Percentiles rank a stretch among this genome's conserved stretches.
Evolutionary conservation across 768 basidiomycete species (phyloP).

Genomic region (Kockovaella imperatae): DNA sequence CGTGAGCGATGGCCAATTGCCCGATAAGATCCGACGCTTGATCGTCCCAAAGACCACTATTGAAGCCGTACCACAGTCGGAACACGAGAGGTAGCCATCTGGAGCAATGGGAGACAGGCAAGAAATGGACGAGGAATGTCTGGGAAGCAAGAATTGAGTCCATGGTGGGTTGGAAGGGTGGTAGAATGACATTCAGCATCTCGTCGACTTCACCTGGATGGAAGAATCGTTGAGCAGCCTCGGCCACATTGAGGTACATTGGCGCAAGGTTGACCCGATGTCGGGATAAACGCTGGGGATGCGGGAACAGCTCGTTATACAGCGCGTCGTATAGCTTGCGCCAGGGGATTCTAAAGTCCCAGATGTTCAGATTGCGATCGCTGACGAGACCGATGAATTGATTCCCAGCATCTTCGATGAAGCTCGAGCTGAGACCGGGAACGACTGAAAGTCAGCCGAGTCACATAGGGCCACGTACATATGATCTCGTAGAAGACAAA

Average conservation of each 20-base stretch:
- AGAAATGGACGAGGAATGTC: conserved; percentile 75
- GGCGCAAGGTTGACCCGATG: conserved; percentile 44
- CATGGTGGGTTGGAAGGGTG: conserved; percentile 49
- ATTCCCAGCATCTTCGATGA: conserved; percentile 66
- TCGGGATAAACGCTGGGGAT: conserved; percentile 45
- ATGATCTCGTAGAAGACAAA: conserved; percentile 68
- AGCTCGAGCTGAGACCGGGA: conserved; percentile 18
- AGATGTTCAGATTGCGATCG: conserved; percentile 31
- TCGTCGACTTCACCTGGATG: conserved; percentile 77
- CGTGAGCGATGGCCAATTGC: conserved; percentile 68
- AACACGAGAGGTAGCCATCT: conserved; percentile 68
- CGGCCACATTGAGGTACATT: conserved; percentile 45
- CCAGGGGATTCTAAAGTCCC: conserved; percentile 42
- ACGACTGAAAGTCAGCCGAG: conserved; percentile 19
- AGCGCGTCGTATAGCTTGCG: conserved; percentile 36
- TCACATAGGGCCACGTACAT: conserved; percentile 16
- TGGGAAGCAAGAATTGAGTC: conserved; percentile 72
- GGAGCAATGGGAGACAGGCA: conserved; percentile 77
- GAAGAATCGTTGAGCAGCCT: conserved; percentile 65
- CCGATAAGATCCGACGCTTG: conserved; percentile 78
- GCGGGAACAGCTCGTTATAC: conserved; percentile 56
- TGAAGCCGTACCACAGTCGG: conserved; percentile 78
- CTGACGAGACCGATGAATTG: conserved; percentile 67
- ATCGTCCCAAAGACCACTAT: conserved; percentile 83
- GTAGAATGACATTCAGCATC: conserved; percentile 81